phyloP scores from a whole-genome alignment of 305 asterid species.

The Fraxinus ornus region DNA sequence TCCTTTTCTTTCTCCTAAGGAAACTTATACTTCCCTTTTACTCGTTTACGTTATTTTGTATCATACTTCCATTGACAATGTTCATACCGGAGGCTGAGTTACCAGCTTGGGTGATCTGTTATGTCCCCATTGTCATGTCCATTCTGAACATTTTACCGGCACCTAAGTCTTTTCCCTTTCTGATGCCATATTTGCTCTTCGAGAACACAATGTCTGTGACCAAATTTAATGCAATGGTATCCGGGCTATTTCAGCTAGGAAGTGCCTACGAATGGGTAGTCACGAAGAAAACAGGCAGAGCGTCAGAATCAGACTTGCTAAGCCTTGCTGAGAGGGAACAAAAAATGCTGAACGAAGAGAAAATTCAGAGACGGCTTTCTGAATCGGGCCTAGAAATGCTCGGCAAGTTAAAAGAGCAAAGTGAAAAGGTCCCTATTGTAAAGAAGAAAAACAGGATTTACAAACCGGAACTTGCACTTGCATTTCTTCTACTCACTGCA shows the following conservation, averaged over 20 bases:
- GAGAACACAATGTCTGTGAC: conserved; percentile 99
- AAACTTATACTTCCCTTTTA: conserved; percentile 88
- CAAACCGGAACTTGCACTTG: conserved; percentile 72
- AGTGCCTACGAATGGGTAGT: conserved; percentile 98
- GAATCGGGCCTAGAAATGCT: conserved; percentile 86
- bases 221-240: conserved; percentile 91
- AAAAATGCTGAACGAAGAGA: conserved; percentile 55
- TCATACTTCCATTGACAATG: conserved; percentile 92
- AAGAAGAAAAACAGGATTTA: conserved; percentile 69
- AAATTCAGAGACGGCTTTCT: conserved; percentile 67
- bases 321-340: conserved; percentile 78
- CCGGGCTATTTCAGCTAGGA: conserved; percentile 88
- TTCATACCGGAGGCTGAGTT: conserved; percentile 89
- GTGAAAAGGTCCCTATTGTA: conserved; percentile 21
- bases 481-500: conserved; percentile 82
- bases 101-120: conserved; percentile 90
- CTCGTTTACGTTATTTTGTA: conserved; percentile 87
- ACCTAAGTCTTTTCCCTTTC: conserved; percentile 86
- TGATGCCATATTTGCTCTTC: conserved; percentile 90
- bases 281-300: conserved; percentile 85
- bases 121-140: conserved; percentile 81
- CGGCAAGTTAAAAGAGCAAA: conserved; percentile 53
- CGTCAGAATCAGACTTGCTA: conserved; percentile 76
- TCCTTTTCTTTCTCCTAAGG: conserved; percentile 87
- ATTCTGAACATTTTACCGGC: conserved; percentile 79